These are phyloP conservation scores for Aspergillus pseudonomiae DNA, from an alignment of 2,329 filamentous ascomycete species.

Conservation along the genomic window DNA sequence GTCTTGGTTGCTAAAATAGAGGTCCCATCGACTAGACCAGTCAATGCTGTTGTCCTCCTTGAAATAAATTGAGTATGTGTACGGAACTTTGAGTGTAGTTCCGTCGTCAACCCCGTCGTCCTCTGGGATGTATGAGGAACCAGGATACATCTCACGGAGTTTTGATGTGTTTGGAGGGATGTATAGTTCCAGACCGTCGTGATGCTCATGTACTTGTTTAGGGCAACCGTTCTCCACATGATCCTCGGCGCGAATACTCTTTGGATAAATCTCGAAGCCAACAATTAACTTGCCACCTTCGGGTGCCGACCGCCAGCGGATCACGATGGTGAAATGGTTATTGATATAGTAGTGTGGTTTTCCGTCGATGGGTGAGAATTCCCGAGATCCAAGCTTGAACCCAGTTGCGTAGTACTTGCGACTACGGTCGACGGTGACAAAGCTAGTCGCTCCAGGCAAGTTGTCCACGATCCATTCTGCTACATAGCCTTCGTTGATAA, in stretches of 20 bases:
- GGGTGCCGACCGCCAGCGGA: conserved; percentile 74
- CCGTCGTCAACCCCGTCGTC: conserved; percentile 64
- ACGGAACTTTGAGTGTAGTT: conserved; percentile 72
- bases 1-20: conserved; percentile 87
- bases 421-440: conserved; percentile 81
- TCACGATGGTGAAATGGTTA: conserved; percentile 85
- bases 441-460: conserved; percentile 83
- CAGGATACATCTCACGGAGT: conserved; percentile 57
- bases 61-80: conserved; percentile 89
- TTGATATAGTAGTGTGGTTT: conserved; percentile 74
- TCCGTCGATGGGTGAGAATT: conserved; percentile 62
- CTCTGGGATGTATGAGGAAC: conserved; percentile 62
- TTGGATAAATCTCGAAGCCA: conserved; percentile 87
- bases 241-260: conserved; percentile 70
- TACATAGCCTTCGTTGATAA: conserved; percentile 80
- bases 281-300: conserved; percentile 78
- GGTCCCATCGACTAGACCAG: conserved; percentile 83
- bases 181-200: conserved; percentile 69
- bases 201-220: conserved; percentile 63
- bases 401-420: conserved; percentile 87
- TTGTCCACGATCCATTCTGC: conserved; percentile 94
- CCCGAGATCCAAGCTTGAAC: conserved; percentile 83
- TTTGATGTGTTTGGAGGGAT: conserved; percentile 66
- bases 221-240: conserved; percentile 70
- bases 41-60: conserved; percentile 78